Conservation (phyloP, 768 basidiomycete species). For the Psilocybe subaeruginosa region DNA sequence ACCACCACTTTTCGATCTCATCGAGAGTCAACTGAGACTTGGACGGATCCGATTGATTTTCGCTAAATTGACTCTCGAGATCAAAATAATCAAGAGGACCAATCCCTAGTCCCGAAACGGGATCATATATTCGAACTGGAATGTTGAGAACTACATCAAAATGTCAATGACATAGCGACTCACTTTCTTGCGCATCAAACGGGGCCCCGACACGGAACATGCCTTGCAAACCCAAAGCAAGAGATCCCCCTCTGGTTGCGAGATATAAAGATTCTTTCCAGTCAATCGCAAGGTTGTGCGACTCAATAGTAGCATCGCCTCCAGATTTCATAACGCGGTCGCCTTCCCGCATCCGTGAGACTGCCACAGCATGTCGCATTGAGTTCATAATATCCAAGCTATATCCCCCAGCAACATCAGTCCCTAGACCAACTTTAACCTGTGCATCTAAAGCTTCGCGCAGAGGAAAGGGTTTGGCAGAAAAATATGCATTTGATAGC, state of each 20-base stretch:
- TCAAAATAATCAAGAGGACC: constrained; percentile 79
- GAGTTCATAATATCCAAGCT: constrained; percentile 73
- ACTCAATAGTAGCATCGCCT: background rate
- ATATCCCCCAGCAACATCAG: constrained; percentile 89
- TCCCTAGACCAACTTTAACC: constrained; percentile 79
- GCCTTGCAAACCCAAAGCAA: constrained; percentile 68
- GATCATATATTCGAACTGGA: constrained; percentile 52
- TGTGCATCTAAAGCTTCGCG: constrained; percentile 68
- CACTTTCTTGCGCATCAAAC: constrained; percentile 80
- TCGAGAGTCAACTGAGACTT: constrained; percentile 36
- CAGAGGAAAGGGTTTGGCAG: constrained; percentile 65
- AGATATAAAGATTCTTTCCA: constrained; percentile 86
- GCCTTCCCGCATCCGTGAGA: constrained; percentile 72
- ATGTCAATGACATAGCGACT: constrained; percentile 28
- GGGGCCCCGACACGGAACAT: constrained; percentile 61
- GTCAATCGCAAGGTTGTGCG: constrained; percentile 51
- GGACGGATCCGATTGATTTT: background rate
- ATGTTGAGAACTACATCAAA: background rate
- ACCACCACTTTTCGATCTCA: constrained; percentile 90
- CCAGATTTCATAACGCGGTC: constrained; percentile 29
- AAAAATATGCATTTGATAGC: constrained; percentile 88
- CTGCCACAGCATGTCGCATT: constrained; percentile 80
- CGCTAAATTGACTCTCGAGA: constrained; percentile 21
- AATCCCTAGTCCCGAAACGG: constrained; percentile 41
- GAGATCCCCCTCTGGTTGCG: constrained; percentile 79